Base-by-base conservation (phyloP, 306 rosid species). In the Hippophae gyantsensis region DNA sequence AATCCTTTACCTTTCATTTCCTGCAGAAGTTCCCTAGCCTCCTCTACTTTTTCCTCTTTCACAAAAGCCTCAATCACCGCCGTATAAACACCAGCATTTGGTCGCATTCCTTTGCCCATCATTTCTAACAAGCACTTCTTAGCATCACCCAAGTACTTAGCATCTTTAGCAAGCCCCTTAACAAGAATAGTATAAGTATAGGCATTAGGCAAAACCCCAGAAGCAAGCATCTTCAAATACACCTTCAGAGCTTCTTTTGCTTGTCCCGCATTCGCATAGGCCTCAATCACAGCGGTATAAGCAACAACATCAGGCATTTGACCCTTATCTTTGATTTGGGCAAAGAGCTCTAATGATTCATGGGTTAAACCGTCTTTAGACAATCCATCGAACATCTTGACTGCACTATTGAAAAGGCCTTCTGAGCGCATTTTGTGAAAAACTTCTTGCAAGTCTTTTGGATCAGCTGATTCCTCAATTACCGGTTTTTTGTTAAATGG, bases 321-420 rank as follows among this genome's bases (percentile, higher is more conserved):
- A 41, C 95, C 90, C 38, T 79, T 74, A 63, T 90, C 95, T 56
- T 90, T 90, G 44, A 90, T 86, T 66, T 78, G 81, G 2, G 75
- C 68, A 54, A 84, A 86, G 56, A 90, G 85, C 40, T 80, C 84
- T 51, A 86, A 23, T 0, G 97, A 94, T 57, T 82, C 88, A 49
- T 89, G 88, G 61, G 95, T 82, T 18, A 78, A 73, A 11, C 94
- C 94, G 40, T 84, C 85, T 48, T 82, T 78, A 42, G 95, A 86
- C 94, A 90, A 82, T 49, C 66, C 89, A 85, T 84, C 95, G 86
- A 90, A 84, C 95, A 86, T 86, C 85, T 86, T 84, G n/a, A 74
- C 84, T 26, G 94, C 94, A 55, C 79, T 78, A 60, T 74, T 82
- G 23, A 75, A 58, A 38, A 90, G 46, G 10, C 94, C 94, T 0